Percentiles rank a stretch among this genome's conserved stretches.
phyloP scores from a whole-genome alignment of 2,329 filamentous ascomycete species.

The Aspergillus quadrilineatus region DNA sequence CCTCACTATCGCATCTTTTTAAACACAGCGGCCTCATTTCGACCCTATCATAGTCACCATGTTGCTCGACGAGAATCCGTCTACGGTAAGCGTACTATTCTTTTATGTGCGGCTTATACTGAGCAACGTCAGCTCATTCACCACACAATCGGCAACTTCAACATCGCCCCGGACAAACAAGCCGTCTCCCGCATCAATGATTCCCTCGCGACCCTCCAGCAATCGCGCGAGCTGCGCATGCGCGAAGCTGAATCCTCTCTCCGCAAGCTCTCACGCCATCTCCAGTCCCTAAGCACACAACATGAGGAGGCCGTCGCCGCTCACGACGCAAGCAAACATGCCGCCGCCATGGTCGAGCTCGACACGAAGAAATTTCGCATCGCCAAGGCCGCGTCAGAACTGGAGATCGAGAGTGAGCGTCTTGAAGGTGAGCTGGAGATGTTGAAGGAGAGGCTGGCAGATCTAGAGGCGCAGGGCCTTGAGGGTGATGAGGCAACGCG shows the following conservation, averaged over 20 bases:
- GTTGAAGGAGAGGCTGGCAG: slow-evolving; percentile 70
- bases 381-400: slow-evolving; percentile 84
- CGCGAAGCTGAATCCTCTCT: slow-evolving; percentile 67
- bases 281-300: slow-evolving; percentile 71
- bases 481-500: slow-evolving; percentile 64
- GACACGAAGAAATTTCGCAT: slow-evolving; percentile 93
- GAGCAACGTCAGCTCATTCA: slow-evolving; percentile 68
- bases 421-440: slow-evolving; percentile 74
- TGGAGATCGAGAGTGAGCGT: slow-evolving; percentile 95
- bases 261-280: slow-evolving; percentile 71
- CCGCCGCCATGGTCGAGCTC: slow-evolving; percentile 77
- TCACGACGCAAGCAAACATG: slow-evolving; percentile 77
- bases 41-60: slow-evolving; percentile 55
- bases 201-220: slow-evolving; percentile 77
- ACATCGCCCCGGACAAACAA: slow-evolving; percentile 82
- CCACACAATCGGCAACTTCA: slow-evolving; percentile 92
- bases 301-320: slow-evolving; percentile 72
- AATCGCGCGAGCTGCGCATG: slow-evolving; percentile 76
- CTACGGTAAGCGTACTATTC: slow-evolving; percentile 59
- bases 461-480: slow-evolving; percentile 81
- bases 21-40: background rate
- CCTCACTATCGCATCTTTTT: slow-evolving; percentile 6
- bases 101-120: background rate
- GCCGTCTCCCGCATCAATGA: slow-evolving; percentile 81
- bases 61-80: slow-evolving; percentile 92